These are phyloP conservation scores for Gracilaria gracilis DNA, from an alignment of 23 red algal genomes.

Conservation along the genomic window DNA sequence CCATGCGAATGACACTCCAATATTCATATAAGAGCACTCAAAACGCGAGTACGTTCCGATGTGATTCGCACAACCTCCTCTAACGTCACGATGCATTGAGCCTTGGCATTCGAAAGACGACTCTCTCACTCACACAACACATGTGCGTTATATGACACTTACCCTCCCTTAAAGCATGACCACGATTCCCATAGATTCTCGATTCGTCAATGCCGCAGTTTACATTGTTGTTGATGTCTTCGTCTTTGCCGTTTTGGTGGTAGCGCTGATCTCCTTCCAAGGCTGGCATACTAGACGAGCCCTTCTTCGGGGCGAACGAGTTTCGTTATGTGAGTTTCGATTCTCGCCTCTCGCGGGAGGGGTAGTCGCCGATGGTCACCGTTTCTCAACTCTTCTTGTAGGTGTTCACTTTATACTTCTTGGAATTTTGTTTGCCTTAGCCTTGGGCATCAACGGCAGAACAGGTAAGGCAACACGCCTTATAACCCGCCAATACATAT, in stretches of 20 bases:
- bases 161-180: neutral
- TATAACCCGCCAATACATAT: conserved; percentile 20
- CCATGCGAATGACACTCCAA: too few relatives aligned
- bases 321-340: conserved; percentile 15
- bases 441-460: conserved; percentile 42
- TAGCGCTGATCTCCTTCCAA: neutral
- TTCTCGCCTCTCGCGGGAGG: conserved; percentile 20
- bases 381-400: conserved; percentile 4
- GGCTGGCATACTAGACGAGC: neutral
- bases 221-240: conserved; percentile 32
- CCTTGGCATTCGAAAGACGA: too few relatives aligned
- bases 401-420: conserved; percentile 17
- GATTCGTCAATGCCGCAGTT: conserved; percentile 28
- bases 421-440: conserved; percentile 18
- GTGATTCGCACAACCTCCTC: too few relatives aligned
- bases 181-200: conserved; percentile 22
- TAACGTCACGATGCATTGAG: too few relatives aligned
- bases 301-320: conserved; percentile 8
- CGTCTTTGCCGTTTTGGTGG: conserved; percentile 11
- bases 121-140: too few relatives aligned
- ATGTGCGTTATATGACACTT: too few relatives aligned
- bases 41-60: too few relatives aligned
- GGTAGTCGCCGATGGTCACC: conserved; percentile 20
- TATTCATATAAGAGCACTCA: too few relatives aligned
- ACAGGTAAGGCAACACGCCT: neutral